Evolutionary conservation across 768 basidiomycete genomes (phyloP).

Genomic region (Lentinula lateritia): DNA sequence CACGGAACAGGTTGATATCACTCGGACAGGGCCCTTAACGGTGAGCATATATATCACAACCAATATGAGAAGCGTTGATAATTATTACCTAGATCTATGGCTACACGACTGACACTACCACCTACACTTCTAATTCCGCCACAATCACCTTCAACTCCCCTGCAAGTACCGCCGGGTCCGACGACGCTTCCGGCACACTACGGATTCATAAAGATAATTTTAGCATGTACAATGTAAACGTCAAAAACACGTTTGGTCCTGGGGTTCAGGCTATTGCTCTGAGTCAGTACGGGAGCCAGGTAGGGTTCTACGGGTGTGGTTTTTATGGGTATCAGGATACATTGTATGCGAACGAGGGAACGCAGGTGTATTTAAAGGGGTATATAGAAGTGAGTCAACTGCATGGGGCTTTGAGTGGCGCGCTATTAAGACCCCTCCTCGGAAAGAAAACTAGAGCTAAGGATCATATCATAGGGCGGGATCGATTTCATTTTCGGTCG

Average conservation of each 20-base stretch:
- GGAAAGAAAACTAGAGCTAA: not conserved
- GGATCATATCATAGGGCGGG: constrained; percentile 28
- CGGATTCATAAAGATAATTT: constrained; percentile 44
- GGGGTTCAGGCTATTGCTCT: constrained; percentile 45
- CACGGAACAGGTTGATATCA: constrained; percentile 38
- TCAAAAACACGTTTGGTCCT: constrained; percentile 39
- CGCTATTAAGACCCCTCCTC: not conserved
- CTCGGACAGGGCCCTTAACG: constrained; percentile 37
- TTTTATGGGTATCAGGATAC: constrained; percentile 47
- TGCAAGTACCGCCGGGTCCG: constrained; percentile 31
- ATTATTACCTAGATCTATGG: constrained; percentile 31
- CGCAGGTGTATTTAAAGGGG: constrained; percentile 40
- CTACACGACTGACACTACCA: constrained; percentile 34
- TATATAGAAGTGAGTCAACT: constrained; percentile 37
- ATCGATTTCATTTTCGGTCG: constrained; percentile 49
- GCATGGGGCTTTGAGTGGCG: too few relatives aligned
- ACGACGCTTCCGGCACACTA: constrained; percentile 44
- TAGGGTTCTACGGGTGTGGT: constrained; percentile 39
- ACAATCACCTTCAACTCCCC: constrained; percentile 31
- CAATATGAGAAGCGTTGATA: not conserved
- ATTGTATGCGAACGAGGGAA: constrained; percentile 37
- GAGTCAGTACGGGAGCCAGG: constrained; percentile 42
- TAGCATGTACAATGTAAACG: constrained; percentile 44
- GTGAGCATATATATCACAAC: constrained; percentile 15
- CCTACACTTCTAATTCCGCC: constrained; percentile 33